phyloP scores from a whole-genome alignment of 495 filamentous ascomycete genomes.

The Penicillium bialowiezense region DNA sequence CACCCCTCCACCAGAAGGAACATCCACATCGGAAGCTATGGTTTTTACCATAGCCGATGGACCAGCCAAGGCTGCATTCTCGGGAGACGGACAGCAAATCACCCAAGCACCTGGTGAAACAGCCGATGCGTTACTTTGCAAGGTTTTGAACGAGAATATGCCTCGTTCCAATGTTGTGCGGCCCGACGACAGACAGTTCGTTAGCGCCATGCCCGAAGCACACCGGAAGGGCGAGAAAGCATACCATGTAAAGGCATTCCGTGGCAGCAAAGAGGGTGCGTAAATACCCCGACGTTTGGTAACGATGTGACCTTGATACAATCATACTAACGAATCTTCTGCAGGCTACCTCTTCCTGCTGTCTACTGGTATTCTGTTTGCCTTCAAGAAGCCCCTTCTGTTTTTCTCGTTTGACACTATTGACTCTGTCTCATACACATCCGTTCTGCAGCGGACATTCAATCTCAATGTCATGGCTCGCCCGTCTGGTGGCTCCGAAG shows the following conservation, averaged over 20 bases:
- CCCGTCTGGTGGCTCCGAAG: constrained; percentile 35
- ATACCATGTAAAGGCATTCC: constrained; percentile 87
- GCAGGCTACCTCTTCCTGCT: constrained; percentile 86
- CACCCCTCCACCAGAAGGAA: constrained; percentile 35
- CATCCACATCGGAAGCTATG: constrained; percentile 59
- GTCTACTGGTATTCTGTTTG: constrained; percentile 82
- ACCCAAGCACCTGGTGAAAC: constrained; percentile 55
- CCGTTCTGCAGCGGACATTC: constrained; percentile 87
- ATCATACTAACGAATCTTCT: constrained; percentile 3
- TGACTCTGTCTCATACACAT: constrained; percentile 82
- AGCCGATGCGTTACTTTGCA: constrained; percentile 59
- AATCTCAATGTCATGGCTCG: constrained; percentile 76
- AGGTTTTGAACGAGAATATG: constrained; percentile 60
- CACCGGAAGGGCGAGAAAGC: constrained; percentile 87
- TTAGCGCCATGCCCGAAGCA: constrained; percentile 71
- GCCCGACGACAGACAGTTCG: constrained; percentile 72
- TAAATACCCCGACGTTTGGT: neutral
- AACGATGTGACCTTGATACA: neutral
- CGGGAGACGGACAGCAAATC: constrained; percentile 35
- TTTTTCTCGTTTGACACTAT: constrained; percentile 81
- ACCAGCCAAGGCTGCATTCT: constrained; percentile 59
- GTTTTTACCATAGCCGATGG: constrained; percentile 79
- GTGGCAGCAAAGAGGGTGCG: constrained; percentile 86
- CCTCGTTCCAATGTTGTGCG: constrained; percentile 57
- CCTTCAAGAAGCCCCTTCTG: constrained; percentile 90